Evolutionary conservation across 306 rosid species (phyloP).

Genomic region (Pyrus pyrifolia): DNA sequence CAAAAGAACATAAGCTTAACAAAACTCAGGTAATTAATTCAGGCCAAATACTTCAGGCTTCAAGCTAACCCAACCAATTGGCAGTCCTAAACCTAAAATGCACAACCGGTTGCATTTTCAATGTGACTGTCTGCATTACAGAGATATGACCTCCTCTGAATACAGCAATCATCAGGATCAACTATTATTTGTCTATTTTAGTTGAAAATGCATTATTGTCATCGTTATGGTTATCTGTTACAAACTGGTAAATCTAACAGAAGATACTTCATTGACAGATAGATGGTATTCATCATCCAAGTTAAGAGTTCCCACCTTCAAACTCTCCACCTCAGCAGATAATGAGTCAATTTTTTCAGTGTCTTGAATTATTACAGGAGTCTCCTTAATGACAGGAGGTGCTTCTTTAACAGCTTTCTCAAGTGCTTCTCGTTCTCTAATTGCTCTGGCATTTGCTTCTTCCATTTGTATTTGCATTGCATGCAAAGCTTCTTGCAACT

Average conservation of each 20-base stretch:
- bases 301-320: conserved; percentile 52
- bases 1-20: neutral
- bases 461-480: conserved; percentile 79
- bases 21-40: neutral
- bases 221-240: neutral
- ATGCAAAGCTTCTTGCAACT: conserved; percentile 72
- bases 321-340: conserved; percentile 66
- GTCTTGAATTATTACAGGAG: conserved; percentile 88
- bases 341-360: conserved; percentile 81
- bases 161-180: neutral
- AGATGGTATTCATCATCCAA: neutral
- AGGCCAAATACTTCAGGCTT: neutral
- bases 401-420: conserved; percentile 89
- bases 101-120: neutral
- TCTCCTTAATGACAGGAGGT: conserved; percentile 96
- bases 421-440: conserved; percentile 81
- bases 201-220: neutral
- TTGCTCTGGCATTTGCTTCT: conserved; percentile 79
- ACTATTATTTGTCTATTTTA: neutral
- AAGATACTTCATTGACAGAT: neutral
- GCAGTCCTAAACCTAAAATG: neutral
- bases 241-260: neutral
- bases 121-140: neutral
- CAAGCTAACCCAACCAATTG: neutral
- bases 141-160: neutral